phyloP scores from a whole-genome alignment of 352 stramenopile species.

The Pythium periplocum region DNA sequence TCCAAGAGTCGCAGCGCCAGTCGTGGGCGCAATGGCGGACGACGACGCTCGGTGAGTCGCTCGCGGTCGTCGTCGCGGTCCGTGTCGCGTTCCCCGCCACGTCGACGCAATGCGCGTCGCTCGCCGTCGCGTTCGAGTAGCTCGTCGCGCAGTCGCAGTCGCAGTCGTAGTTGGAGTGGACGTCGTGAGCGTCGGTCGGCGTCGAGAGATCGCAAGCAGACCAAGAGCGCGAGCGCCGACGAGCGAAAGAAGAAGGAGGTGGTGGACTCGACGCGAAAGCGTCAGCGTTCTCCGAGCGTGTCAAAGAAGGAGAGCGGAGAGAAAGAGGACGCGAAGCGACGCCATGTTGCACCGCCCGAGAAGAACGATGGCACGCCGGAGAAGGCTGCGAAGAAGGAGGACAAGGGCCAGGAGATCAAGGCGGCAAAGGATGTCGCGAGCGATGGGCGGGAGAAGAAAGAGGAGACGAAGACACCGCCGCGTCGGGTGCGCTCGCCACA shows the following conservation, averaged over 20 bases:
- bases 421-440: too few species aligned
- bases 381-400: too few species aligned
- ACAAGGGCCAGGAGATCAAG: too few species aligned
- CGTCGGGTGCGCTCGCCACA: neutral
- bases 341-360: neutral
- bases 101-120: neutral
- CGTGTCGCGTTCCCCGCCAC: neutral
- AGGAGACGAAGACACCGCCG: neutral
- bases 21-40: neutral
- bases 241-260: neutral
- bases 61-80: neutral
- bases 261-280: neutral
- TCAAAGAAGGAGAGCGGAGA: neutral
- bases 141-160: neutral
- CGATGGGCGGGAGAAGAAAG: neutral
- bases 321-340: neutral
- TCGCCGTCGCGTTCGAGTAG: neutral
- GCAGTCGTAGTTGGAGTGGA: neutral
- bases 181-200: neutral
- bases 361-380: neutral
- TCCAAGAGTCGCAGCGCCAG: neutral
- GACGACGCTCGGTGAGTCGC: neutral
- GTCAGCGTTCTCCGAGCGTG: neutral
- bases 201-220: neutral
- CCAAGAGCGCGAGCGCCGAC: neutral